phyloP scores from a whole-genome alignment of 371 early-diverging fungal species.

The Batkoa obscura region DNA sequence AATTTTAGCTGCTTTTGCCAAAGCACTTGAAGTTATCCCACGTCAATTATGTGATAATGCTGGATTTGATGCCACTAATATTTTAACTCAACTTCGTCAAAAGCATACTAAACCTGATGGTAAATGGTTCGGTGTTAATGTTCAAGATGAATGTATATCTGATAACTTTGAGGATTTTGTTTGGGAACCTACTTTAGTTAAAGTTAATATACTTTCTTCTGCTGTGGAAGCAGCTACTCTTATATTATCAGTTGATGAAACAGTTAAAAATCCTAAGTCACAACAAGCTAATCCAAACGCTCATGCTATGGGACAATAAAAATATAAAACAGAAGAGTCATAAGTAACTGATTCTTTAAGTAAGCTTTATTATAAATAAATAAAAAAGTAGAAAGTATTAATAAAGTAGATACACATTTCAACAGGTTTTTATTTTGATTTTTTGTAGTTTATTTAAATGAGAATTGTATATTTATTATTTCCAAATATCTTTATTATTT shows the following conservation, averaged over 20 bases:
- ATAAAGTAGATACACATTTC: too few species aligned
- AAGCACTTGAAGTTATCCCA: slow-evolving; percentile 97
- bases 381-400: too few species aligned
- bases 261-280: slow-evolving; percentile 55
- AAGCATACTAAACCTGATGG: slow-evolving; percentile 68
- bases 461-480: too few species aligned
- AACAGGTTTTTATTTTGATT: too few species aligned
- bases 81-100: slow-evolving; percentile 92
- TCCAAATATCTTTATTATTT: too few species aligned
- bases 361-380: too few species aligned
- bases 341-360: too few species aligned
- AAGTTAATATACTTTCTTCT: slow-evolving; percentile 90
- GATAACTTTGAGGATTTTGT: slow-evolving; percentile 92
- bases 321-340: too few species aligned
- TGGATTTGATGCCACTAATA: slow-evolving; percentile 98
- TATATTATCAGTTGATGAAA: slow-evolving; percentile 91
- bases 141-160: slow-evolving; percentile 69
- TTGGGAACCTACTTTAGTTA: slow-evolving; percentile 98
- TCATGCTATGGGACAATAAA: background rate
- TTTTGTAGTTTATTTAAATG: too few species aligned
- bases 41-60: slow-evolving; percentile 98
- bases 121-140: slow-evolving; percentile 88
- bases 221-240: slow-evolving; percentile 94
- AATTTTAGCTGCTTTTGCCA: slow-evolving; percentile 90
- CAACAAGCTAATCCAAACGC: slow-evolving; percentile 27